Evolutionary conservation across 345 rosid genomes (phyloP).

Genomic region (Lagerstroemia speciosa): DNA sequence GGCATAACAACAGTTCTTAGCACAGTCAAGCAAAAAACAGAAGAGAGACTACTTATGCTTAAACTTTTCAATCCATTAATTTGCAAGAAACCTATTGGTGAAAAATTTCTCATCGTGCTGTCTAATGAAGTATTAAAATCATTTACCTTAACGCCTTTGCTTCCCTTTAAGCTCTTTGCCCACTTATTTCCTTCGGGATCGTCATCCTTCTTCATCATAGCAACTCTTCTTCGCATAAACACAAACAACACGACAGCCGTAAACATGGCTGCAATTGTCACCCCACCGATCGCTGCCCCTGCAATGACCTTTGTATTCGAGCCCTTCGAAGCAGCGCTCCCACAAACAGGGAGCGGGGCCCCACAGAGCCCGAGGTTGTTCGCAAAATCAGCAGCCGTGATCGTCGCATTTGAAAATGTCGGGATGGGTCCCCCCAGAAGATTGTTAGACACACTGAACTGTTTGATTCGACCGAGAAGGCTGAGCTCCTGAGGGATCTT

Average conservation of each 20-base stretch:
- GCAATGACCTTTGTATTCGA: slow-evolving; percentile 34
- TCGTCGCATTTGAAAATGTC: fast-evolving
- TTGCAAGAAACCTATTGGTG: background rate
- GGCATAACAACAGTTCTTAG: slow-evolving; percentile 8
- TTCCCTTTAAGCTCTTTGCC: slow-evolving; percentile 64
- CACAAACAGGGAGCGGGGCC: slow-evolving; percentile 32
- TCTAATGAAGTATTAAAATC: background rate
- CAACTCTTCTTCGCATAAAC: slow-evolving; percentile 45
- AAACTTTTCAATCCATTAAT: too few relatives aligned
- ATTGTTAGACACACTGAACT: slow-evolving; percentile 51
- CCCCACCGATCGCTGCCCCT: slow-evolving; percentile 63
- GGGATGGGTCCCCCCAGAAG: slow-evolving; percentile 61
- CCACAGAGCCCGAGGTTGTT: slow-evolving; percentile 72
- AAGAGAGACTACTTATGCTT: too few relatives aligned
- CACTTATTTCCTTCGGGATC: slow-evolving; percentile 94
- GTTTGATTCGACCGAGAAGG: slow-evolving; percentile 39
- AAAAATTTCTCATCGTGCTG: background rate
- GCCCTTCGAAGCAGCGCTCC: slow-evolving; percentile 8
- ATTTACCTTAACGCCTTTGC: slow-evolving; percentile 63
- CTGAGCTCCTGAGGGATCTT: slow-evolving; percentile 42
- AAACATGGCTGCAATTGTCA: slow-evolving; percentile 52
- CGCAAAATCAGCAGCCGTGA: slow-evolving; percentile 15
- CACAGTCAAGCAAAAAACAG: background rate
- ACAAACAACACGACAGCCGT: slow-evolving; percentile 33
- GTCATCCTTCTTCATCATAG: slow-evolving; percentile 56